phyloP scores from a whole-genome alignment of 495 filamentous ascomycete species.

The Penicillium nucicola region DNA sequence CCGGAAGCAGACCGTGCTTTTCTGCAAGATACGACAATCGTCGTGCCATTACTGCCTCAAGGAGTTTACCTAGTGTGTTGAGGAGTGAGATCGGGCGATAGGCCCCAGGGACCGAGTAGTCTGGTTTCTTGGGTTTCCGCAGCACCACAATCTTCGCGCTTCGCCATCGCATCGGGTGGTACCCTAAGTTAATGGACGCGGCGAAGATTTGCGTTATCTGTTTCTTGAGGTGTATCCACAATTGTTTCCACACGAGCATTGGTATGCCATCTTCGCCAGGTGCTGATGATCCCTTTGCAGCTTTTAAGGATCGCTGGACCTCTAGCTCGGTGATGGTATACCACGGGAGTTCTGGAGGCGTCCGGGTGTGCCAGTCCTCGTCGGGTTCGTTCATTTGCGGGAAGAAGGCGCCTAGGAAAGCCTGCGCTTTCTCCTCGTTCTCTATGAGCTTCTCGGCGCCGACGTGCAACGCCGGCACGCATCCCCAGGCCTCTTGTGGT shows the following conservation, averaged over 20 bases:
- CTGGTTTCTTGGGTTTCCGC: conserved; percentile 20
- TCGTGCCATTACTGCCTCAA: conserved; percentile 16
- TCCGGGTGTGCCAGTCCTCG: too few relatives aligned
- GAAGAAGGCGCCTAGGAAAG: too few relatives aligned
- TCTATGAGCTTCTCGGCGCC: too few relatives aligned
- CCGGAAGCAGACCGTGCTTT: conserved; percentile 11
- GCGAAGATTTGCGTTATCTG: too few relatives aligned
- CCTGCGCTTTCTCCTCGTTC: too few relatives aligned
- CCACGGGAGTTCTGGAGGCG: too few relatives aligned
- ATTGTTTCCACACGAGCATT: too few relatives aligned
- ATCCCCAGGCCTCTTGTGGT: too few relatives aligned
- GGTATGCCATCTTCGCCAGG: too few relatives aligned
- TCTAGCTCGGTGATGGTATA: conserved; percentile 18
- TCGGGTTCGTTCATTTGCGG: too few relatives aligned
- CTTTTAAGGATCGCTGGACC: not conserved
- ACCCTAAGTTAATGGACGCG: conserved; percentile 6
- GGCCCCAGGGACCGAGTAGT: conserved; percentile 18
- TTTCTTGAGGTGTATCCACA: too few relatives aligned
- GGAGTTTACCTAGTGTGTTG: conserved; percentile 17
- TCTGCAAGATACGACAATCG: conserved; percentile 15
- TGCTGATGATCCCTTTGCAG: too few relatives aligned
- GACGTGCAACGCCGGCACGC: not conserved
- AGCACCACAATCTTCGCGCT: conserved; percentile 21
- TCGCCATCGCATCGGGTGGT: conserved; percentile 18
- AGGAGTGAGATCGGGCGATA: conserved; percentile 27